phyloP scores from a whole-genome alignment of 2,329 filamentous ascomycete genomes.

The Exophiala sp. region DNA sequence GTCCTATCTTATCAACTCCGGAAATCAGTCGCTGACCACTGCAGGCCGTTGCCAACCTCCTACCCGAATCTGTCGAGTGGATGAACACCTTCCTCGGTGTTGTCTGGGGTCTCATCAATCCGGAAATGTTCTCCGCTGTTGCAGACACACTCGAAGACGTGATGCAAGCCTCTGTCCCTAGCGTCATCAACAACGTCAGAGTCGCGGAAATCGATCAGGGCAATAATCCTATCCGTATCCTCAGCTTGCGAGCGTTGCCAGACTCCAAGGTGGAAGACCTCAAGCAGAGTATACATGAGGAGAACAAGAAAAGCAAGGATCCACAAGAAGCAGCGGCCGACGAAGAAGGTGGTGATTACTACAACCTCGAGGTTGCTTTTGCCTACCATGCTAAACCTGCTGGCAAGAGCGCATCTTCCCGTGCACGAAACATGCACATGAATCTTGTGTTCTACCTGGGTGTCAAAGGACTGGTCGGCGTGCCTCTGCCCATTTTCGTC shows the following conservation, averaged over 20 bases:
- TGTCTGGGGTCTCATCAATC: conserved; percentile 88
- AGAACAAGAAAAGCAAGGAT: conserved; percentile 78
- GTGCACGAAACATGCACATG: conserved; percentile 96
- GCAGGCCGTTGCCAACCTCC: conserved; percentile 75
- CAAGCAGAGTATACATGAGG: conserved; percentile 73
- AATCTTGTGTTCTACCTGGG: conserved; percentile 92
- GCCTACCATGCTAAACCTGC: conserved; percentile 85
- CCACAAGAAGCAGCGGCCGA: conserved; percentile 82
- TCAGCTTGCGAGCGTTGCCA: conserved; percentile 81
- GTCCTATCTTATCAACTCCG: not conserved
- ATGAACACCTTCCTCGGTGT: conserved; percentile 84
- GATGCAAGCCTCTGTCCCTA: conserved; percentile 92
- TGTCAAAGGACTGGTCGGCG: conserved; percentile 80
- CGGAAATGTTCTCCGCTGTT: conserved; percentile 87
- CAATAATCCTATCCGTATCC: conserved; percentile 80
- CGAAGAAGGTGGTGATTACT: conserved; percentile 86
- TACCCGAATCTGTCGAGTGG: conserved; percentile 93
- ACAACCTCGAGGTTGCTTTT: conserved; percentile 86
- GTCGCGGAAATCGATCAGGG: conserved; percentile 95
- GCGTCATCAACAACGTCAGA: conserved; percentile 88
- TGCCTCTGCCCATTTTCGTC: conserved; percentile 82
- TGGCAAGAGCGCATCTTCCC: conserved; percentile 66
- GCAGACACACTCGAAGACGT: conserved; percentile 94
- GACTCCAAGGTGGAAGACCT: conserved; percentile 77
- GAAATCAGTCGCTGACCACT: not conserved